Evolutionary conservation across 2,329 filamentous ascomycete genomes (phyloP).

Genomic region (Aspergillus neoniger): DNA sequence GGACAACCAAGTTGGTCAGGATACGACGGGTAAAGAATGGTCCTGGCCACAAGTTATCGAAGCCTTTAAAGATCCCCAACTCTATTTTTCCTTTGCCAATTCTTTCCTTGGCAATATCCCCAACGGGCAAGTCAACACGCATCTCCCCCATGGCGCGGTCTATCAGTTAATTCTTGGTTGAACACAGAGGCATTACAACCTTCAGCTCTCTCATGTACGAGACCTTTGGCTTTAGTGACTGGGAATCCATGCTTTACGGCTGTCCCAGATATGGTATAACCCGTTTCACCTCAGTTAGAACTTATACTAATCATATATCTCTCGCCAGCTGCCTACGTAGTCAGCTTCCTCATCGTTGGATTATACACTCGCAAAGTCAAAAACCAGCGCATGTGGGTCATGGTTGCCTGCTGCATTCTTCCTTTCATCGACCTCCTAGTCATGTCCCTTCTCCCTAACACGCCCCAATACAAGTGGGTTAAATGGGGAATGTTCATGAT

Average conservation of each 20-base stretch:
- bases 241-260: constrained; percentile 1
- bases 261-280: neutral
- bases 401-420: neutral
- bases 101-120: neutral
- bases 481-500: constrained; percentile 8
- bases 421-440: neutral
- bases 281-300: too few species aligned
- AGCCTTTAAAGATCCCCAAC: neutral
- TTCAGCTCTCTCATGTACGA: neutral
- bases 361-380: neutral
- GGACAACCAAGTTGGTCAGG: neutral
- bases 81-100: neutral
- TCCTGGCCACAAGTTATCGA: constrained; percentile 2
- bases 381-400: neutral
- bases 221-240: neutral
- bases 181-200: neutral
- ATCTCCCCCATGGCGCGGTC: neutral
- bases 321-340: neutral
- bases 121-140: neutral
- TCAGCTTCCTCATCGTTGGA: neutral
- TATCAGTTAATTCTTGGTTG: neutral
- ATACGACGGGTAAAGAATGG: neutral
- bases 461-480: neutral
- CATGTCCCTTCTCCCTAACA: neutral
- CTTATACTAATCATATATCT: neutral